Base-by-base conservation (phyloP, 2,329 filamentous ascomycete genomes). In the Claviceps purpurea region DNA sequence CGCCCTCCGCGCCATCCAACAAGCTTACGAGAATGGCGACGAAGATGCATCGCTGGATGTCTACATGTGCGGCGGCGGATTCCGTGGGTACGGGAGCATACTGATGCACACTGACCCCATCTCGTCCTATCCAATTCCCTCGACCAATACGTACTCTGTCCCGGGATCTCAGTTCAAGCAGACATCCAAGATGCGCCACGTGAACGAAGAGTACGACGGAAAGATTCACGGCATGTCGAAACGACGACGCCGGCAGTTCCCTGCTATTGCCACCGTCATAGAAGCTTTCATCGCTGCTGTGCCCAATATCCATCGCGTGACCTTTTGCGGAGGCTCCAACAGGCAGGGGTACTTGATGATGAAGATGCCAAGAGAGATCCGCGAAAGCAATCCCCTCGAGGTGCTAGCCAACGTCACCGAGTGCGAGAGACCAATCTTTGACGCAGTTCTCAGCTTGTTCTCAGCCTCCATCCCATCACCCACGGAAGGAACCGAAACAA, bases 31-130 rank as follows among this genome's bases (percentile, higher is more conserved):
- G 30, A 34, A 65, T 22, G 56, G 55, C 18, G 59, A 60, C 34
- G 55, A 60, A 38, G 55, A 60, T 42, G 56, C 58, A 48, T 77
- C 77, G 4, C 73, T 89, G 53, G 80, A 85, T 38, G 73, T 95
- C 8, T 95, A 90, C 64, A 81, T 96, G 53, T 95, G 87, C 56
- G 90, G 90, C 44, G 90, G 90, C 24, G 90, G 90, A 0, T 95
- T 95, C 63, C 76, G 90, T 39, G 90, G 90, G 16, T 95, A 94
- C 74, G 90, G 89, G 6, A 94, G 88, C 66, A 82, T 95, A 62
- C 74, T 95, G 50, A 90, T 95, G 85, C 82, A 85, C 63, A 77
- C 79, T 58, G 86, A 91, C 60, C 68, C 73, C 5, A 77, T 88
- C 44, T 72, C 77, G 51, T 88, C 88, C 0, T 96, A 95, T 64